These are phyloP conservation scores for Arbutus unedo DNA, from an alignment of 148 eudicot genomes.

Conservation along the genomic window DNA sequence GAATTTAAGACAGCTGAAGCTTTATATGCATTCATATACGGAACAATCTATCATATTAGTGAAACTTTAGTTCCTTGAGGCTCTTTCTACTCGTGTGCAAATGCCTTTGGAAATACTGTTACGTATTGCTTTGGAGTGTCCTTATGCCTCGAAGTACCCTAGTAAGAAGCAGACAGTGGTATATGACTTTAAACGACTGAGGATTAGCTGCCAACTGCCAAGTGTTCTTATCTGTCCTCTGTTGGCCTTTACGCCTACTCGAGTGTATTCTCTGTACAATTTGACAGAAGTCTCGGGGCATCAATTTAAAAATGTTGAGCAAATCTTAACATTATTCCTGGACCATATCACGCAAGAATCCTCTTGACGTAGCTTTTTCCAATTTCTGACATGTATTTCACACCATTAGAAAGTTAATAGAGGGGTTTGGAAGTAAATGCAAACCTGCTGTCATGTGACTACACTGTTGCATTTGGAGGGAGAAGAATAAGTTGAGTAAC, in stretches of 20 bases:
- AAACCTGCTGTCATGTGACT: neutral
- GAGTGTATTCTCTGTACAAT: neutral
- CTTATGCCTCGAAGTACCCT: neutral
- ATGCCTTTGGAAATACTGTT: neutral
- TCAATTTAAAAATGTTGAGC: neutral
- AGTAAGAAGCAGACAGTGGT: neutral
- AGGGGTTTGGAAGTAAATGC: neutral
- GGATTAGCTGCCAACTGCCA: neutral
- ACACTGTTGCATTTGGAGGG: neutral
- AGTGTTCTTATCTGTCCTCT: neutral
- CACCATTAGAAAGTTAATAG: neutral
- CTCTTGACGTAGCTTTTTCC: neutral
- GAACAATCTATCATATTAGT: no score
- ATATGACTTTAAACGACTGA: neutral
- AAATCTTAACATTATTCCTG: neutral
- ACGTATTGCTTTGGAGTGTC: neutral
- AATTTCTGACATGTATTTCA: neutral
- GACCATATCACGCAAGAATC: neutral
- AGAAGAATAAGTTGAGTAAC: neutral
- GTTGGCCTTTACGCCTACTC: neutral
- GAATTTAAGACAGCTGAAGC: no score
- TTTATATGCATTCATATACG: no score
- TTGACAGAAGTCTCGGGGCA: neutral
- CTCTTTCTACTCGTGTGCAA: neutral
- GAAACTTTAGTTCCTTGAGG: neutral